Conservation (phyloP, 495 filamentous ascomycete genomes). For the Polyplosphaeria fusca region DNA sequence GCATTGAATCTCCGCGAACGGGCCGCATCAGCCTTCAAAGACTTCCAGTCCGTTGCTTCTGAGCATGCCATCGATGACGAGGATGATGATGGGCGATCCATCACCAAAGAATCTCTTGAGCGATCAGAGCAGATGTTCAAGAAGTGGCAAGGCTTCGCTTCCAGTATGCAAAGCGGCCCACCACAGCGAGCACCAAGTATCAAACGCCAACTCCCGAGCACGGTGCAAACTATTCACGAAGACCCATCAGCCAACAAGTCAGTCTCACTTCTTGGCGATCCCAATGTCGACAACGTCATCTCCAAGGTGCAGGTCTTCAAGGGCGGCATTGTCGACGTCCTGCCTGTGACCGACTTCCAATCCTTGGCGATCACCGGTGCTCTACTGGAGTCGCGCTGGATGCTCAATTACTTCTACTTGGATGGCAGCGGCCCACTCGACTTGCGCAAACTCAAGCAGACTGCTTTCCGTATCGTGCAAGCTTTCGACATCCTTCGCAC, state of each 20-base stretch:
- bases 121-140: slow-evolving; percentile 14
- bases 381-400: slow-evolving; percentile 30
- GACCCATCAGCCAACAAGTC: slow-evolving; percentile 13
- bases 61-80: slow-evolving; percentile 22
- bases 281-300: slow-evolving; percentile 24
- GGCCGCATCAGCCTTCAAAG: slow-evolving; percentile 11
- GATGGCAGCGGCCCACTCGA: slow-evolving; percentile 29
- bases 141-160: slow-evolving; percentile 21
- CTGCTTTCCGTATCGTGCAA: slow-evolving; percentile 27
- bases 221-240: slow-evolving; percentile 16
- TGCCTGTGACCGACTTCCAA: slow-evolving; percentile 33
- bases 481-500: slow-evolving; percentile 32
- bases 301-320: slow-evolving; percentile 31
- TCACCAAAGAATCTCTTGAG: slow-evolving; percentile 2
- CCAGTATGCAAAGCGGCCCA: not conserved
- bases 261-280: slow-evolving; percentile 23
- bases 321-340: slow-evolving; percentile 30
- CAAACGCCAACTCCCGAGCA: slow-evolving; percentile 1
- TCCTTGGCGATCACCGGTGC: slow-evolving; percentile 29
- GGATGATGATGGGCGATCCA: not conserved
- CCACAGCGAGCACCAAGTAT: not conserved
- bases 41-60: slow-evolving; percentile 26
- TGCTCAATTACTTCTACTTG: slow-evolving; percentile 33
- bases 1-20: not conserved
- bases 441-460: slow-evolving; percentile 26